Percentiles rank a stretch among this genome's conserved stretches.
phyloP scores from a whole-genome alignment of 768 basidiomycete species.

The Crassisporium funariophilum region DNA sequence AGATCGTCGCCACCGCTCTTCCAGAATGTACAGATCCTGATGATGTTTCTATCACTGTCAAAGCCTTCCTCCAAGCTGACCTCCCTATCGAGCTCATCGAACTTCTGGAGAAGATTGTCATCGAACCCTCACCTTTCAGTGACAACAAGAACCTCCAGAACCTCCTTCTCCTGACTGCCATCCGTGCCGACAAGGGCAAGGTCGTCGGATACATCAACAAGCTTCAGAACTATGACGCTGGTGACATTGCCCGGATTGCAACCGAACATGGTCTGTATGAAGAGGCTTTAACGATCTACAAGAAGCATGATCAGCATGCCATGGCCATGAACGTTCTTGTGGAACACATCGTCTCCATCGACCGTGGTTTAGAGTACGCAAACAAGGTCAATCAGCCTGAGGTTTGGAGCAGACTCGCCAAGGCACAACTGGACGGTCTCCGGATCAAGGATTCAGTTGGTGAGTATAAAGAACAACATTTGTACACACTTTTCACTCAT shows the following conservation, averaged over 20 bases:
- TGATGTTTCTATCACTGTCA: slow-evolving; percentile 98
- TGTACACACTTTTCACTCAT: not conserved
- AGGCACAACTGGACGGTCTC: slow-evolving; percentile 96
- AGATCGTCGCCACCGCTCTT: slow-evolving; percentile 93
- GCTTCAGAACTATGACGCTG: slow-evolving; percentile 91
- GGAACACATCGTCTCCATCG: slow-evolving; percentile 96
- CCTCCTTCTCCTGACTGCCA: slow-evolving; percentile 90
- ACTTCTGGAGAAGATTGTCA: slow-evolving; percentile 96
- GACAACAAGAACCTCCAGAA: slow-evolving; percentile 98
- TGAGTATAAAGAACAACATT: slow-evolving; percentile 33
- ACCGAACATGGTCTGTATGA: slow-evolving; percentile 95
- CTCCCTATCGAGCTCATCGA: slow-evolving; percentile 97
- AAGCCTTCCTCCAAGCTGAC: slow-evolving; percentile 96
- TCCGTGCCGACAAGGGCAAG: slow-evolving; percentile 97
- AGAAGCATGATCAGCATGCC: slow-evolving; percentile 94
- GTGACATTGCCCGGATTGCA: slow-evolving; percentile 95
- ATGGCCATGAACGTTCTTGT: slow-evolving; percentile 97
- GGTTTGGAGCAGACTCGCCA: slow-evolving; percentile 97
- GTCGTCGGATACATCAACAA: slow-evolving; percentile 98
- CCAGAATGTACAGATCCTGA: slow-evolving; percentile 98
- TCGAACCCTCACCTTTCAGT: slow-evolving; percentile 96
- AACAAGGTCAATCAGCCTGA: slow-evolving; percentile 95
- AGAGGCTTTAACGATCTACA: slow-evolving; percentile 96
- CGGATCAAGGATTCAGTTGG: slow-evolving; percentile 98
- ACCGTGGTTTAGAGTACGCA: slow-evolving; percentile 94